Conservation (phyloP, 257 asterid genomes). For the Nicotiana undulata region DNA sequence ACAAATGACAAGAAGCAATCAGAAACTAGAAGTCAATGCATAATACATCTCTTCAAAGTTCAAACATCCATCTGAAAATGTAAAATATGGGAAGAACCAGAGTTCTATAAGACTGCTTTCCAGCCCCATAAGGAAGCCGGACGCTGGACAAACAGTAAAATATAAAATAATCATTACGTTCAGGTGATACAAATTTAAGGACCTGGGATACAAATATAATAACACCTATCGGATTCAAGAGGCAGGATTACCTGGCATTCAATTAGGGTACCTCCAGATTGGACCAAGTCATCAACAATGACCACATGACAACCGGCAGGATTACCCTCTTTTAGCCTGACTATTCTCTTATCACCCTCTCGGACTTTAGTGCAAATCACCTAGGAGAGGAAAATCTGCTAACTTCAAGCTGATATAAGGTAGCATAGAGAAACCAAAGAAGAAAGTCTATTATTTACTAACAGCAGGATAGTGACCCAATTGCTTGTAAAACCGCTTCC, state of each 20-base stretch:
- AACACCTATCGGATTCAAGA: background rate
- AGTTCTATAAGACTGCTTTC: background rate
- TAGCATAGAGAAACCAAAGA: background rate
- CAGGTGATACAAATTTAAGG: background rate
- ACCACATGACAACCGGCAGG: slow-evolving; percentile 93
- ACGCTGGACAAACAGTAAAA: background rate
- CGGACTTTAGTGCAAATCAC: slow-evolving; percentile 94
- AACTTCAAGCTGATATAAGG: background rate
- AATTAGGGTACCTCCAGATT: slow-evolving; percentile 91
- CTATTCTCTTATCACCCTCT: slow-evolving; percentile 90
- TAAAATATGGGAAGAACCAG: background rate
- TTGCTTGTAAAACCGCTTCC: slow-evolving; percentile 94
- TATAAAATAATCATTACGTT: background rate
- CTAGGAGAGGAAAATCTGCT: slow-evolving; percentile 20
- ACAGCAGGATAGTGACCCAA: slow-evolving; percentile 74
- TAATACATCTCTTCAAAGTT: background rate
- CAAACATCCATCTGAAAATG: background rate
- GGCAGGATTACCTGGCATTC: slow-evolving; percentile 74
- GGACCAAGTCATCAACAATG: slow-evolving; percentile 94
- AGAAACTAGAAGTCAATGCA: background rate
- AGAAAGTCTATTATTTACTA: slow-evolving; percentile 9
- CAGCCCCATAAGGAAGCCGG: background rate
- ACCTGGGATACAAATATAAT: background rate
- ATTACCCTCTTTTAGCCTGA: slow-evolving; percentile 91
- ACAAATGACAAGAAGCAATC: background rate